These are phyloP conservation scores for Blumeriella jaapii DNA, from an alignment of 2,329 filamentous ascomycete genomes.

Conservation along the genomic window DNA sequence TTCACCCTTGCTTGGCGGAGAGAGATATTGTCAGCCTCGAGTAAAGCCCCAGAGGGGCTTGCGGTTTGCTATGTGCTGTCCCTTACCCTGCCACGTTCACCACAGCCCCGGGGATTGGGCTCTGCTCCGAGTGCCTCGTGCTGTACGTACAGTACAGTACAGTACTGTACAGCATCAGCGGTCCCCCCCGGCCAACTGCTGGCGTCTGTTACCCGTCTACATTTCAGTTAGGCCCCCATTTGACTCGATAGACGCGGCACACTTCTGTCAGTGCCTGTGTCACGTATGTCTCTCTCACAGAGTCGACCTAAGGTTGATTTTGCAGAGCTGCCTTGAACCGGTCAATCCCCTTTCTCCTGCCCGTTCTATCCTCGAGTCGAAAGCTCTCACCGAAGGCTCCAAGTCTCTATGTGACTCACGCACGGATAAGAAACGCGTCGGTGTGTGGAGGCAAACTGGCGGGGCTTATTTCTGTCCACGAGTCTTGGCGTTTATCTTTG, in stretches of 20 bases:
- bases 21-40: neutral
- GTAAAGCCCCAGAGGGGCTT: neutral
- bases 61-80: neutral
- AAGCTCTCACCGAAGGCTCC: conserved; percentile 2
- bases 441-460: conserved; percentile 3
- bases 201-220: no score
- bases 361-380: no score
- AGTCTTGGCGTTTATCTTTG: neutral
- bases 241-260: no score
- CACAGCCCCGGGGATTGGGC: neutral
- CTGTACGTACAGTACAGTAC: neutral
- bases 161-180: neutral
- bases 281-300: no score
- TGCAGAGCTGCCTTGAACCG: neutral
- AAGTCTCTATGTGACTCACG: neutral
- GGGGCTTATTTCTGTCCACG: neutral
- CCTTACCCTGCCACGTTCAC: neutral
- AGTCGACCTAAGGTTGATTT: no score
- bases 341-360: neutral
- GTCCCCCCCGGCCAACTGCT: no score
- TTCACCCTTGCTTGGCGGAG: no score
- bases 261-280: no score
- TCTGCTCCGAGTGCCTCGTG: neutral
- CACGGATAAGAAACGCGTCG: neutral
- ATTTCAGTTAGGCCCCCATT: no score